phyloP scores from a whole-genome alignment of 176 grass and related monocot genomes.

The Lolium perenne region DNA sequence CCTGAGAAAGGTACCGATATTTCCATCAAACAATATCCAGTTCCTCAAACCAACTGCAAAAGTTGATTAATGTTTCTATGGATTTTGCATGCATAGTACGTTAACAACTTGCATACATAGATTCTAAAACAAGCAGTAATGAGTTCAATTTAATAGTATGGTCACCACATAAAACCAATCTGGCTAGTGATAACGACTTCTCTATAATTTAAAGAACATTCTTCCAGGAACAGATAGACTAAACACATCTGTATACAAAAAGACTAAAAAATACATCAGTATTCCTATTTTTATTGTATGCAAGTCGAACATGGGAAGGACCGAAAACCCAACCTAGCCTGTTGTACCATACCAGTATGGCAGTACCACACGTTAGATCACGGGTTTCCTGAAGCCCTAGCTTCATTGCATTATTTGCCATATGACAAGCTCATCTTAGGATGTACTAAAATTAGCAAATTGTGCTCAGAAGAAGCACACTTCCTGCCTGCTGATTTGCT shows the following conservation, averaged over 20 bases:
- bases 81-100: background rate
- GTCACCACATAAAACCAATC: background rate
- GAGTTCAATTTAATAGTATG: background rate
- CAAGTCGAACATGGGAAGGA: background rate
- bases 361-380: conserved; percentile 12
- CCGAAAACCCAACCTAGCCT: background rate
- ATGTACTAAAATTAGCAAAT: conserved; percentile 18
- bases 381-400: background rate
- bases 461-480: background rate
- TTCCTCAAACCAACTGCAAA: background rate
- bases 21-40: no score
- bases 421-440: background rate
- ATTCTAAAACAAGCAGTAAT: background rate
- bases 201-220: background rate
- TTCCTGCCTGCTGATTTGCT: background rate
- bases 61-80: background rate
- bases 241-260: background rate
- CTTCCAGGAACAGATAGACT: background rate
- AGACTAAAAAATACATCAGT: background rate
- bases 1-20: no score
- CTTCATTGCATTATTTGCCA: conserved; percentile 24
- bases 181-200: background rate
- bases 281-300: background rate
- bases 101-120: background rate
- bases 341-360: background rate